These are phyloP conservation scores for Beauveria sp. DNA, from an alignment of 2,329 filamentous ascomycete genomes.

Conservation along the genomic window DNA sequence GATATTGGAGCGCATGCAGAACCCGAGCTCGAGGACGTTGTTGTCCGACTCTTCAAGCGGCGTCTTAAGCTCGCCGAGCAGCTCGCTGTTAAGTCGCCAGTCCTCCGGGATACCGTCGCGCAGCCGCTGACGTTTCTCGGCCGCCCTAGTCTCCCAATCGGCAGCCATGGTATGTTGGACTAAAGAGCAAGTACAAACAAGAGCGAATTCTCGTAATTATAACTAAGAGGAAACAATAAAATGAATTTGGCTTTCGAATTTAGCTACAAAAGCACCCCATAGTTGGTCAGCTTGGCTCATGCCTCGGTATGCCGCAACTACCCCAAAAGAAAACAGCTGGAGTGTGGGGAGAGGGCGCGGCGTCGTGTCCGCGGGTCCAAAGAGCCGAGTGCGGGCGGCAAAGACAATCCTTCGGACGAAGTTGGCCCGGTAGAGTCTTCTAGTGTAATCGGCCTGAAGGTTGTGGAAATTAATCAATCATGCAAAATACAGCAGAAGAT, in stretches of 20 bases:
- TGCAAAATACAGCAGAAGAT: no score
- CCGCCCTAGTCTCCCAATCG: conserved; percentile 2
- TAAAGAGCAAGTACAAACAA: no score
- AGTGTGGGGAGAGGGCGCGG: neutral
- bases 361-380: neutral
- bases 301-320: no score
- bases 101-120: conserved; percentile 9
- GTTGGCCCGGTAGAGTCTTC: neutral
- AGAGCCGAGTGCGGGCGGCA: neutral
- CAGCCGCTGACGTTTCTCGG: conserved; percentile 6
- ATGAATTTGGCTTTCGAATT: no score
- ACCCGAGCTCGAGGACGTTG: conserved; percentile 13
- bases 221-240: no score
- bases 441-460: no score
- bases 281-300: no score
- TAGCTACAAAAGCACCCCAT: no score
- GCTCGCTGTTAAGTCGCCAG: conserved; percentile 11
- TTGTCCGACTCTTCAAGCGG: conserved; percentile 12
- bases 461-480: neutral
- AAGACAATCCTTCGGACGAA: neutral
- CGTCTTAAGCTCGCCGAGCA: conserved; percentile 1
- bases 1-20: conserved; percentile 24
- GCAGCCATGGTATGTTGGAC: neutral
- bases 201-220: no score
- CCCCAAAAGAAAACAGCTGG: no score